Evolutionary conservation across 2,329 filamentous ascomycete species (phyloP).

Genomic region (Apiospora hydei): DNA sequence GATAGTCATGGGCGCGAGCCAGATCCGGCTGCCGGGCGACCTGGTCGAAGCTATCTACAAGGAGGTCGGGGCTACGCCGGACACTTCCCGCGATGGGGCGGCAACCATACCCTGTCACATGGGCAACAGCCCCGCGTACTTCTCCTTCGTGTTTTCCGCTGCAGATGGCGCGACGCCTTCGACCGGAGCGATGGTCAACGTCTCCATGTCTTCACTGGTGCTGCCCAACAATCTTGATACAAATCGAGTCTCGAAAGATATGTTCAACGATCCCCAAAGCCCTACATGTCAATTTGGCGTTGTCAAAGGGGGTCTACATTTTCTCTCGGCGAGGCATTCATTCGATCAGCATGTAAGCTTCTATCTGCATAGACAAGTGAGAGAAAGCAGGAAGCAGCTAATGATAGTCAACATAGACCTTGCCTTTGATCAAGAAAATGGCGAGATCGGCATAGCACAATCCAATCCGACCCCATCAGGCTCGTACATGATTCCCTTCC

Average conservation of each 20-base stretch:
- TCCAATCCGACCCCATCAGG: neutral
- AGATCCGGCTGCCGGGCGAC: neutral
- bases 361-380: no score
- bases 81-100: neutral
- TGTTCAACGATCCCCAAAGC: neutral
- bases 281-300: neutral
- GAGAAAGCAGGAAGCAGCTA: no score
- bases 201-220: neutral
- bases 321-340: neutral
- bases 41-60: neutral
- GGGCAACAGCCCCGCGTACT: neutral
- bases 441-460: constrained; percentile 10
- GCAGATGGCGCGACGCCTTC: neutral
- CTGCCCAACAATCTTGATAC: neutral
- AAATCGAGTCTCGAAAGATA: neutral
- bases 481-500: constrained; percentile 11
- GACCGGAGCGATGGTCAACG: neutral
- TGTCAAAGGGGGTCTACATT: neutral
- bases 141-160: neutral
- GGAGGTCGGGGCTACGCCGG: neutral
- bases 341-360: constrained; percentile 7
- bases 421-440: constrained; percentile 19
- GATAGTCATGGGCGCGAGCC: neutral
- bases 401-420: no score
- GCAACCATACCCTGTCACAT: neutral